These are phyloP conservation scores for Podila epicladia DNA, from an alignment of 192 early-diverging fungal species.

Conservation along the genomic window DNA sequence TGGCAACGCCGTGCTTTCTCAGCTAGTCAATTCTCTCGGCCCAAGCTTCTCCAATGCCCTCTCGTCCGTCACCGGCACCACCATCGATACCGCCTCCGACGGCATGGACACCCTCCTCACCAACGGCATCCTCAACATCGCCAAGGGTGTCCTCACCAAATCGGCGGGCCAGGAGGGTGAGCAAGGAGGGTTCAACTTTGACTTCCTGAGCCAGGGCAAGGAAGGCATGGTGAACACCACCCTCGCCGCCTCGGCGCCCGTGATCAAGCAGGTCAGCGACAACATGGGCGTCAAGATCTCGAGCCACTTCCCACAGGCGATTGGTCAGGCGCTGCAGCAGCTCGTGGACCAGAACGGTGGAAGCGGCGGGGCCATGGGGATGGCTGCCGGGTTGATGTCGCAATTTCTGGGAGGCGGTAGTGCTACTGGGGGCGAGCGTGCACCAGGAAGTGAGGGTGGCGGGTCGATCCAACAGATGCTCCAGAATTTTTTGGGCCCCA, in stretches of 20 bases:
- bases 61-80: constrained; percentile 14
- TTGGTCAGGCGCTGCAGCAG: constrained; percentile 26
- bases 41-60: constrained; percentile 21
- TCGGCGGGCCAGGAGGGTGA: background rate
- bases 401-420: constrained; percentile 9
- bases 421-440: background rate
- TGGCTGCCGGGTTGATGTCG: constrained; percentile 39
- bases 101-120: constrained; percentile 43
- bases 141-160: constrained; percentile 27
- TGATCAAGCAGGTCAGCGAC: constrained; percentile 43
- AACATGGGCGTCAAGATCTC: constrained; percentile 36
- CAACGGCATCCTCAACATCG: constrained; percentile 40
- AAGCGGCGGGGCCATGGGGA: constrained; percentile 19
- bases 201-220: constrained; percentile 30
- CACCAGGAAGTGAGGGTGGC: background rate
- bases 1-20: constrained; percentile 21
- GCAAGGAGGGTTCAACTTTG: constrained; percentile 28
- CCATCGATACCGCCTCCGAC: constrained; percentile 40
- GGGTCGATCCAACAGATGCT: constrained; percentile 29
- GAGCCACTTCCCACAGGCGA: constrained; percentile 9
- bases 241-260: constrained; percentile 24
- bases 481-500: constrained; percentile 30
- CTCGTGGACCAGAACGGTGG: constrained; percentile 32
- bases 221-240: constrained; percentile 32
- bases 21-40: constrained; percentile 18